Conservation (phyloP, 1,139 yeast genomes). For the Pneumocystis canis region DNA sequence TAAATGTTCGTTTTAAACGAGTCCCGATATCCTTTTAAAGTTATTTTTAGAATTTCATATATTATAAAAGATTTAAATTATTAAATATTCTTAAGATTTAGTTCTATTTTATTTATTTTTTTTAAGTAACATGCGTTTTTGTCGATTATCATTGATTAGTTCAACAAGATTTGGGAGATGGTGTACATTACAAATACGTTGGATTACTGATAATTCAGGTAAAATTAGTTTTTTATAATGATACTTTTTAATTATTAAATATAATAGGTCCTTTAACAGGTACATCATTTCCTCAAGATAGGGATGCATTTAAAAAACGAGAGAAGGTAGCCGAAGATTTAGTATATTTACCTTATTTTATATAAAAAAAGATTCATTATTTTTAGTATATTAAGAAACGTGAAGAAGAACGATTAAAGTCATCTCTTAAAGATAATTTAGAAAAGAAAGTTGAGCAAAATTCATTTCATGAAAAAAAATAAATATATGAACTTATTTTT, state of each 20-base stretch:
- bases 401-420: neutral
- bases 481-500: no score
- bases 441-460: neutral
- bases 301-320: constrained; percentile 30
- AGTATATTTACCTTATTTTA: constrained; percentile 28
- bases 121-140: constrained; percentile 1
- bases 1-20: neutral
- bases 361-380: constrained; percentile 17
- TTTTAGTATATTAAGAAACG: neutral
- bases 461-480: no score
- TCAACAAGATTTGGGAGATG: neutral
- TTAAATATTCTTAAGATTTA: neutral
- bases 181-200: neutral
- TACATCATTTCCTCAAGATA: neutral
- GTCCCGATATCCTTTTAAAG: no score
- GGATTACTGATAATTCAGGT: neutral
- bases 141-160: neutral
- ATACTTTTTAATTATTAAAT: constrained; percentile 4
- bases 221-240: neutral
- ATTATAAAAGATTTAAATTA: neutral
- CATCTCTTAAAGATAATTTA: neutral
- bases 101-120: neutral
- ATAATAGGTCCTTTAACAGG: constrained; percentile 8
- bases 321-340: constrained; percentile 59
- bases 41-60: no score